Percentiles rank a stretch among this genome's conserved stretches.
These are phyloP conservation scores for Monilinia fructigena DNA, from an alignment of 2,329 filamentous ascomycete genomes.

Conservation along the genomic window DNA sequence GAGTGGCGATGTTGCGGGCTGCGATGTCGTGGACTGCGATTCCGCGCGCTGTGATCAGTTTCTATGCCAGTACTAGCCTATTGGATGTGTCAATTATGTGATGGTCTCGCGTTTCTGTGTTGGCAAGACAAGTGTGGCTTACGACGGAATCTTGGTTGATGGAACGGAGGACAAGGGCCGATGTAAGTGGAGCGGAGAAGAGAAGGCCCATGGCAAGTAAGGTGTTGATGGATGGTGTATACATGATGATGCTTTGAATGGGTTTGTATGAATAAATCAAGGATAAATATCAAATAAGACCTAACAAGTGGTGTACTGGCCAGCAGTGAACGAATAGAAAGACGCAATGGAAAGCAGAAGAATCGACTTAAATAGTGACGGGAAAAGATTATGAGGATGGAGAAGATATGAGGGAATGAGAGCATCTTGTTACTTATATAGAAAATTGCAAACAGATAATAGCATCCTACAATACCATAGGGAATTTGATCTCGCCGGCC, in stretches of 20 bases:
- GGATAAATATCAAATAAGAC: conserved; percentile 17
- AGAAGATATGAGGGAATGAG: conserved; percentile 12
- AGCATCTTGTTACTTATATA: conserved; percentile 12
- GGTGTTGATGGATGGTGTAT: conserved; percentile 35
- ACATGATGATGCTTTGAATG: conserved; percentile 32
- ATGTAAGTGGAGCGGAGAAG: conserved; percentile 33
- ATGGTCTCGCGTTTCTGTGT: too few species aligned
- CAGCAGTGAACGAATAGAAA: conserved; percentile 16
- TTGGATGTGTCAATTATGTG: background rate
- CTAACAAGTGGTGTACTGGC: conserved; percentile 1
- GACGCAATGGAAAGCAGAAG: background rate
- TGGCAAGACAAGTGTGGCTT: background rate
- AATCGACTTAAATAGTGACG: background rate
- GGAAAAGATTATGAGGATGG: conserved; percentile 14
- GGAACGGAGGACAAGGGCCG: conserved; percentile 29
- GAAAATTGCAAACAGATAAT: background rate
- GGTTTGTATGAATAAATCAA: conserved; percentile 29
- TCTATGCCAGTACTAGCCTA: conserved; percentile 8
- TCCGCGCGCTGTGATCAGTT: conserved; percentile 13
- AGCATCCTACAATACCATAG: background rate
- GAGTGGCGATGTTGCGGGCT: background rate
- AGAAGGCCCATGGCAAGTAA: conserved; percentile 36
- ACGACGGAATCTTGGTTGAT: conserved; percentile 29
- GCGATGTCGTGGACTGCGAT: too few species aligned
- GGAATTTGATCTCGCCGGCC: background rate